These are phyloP conservation scores for Bocquillonia castaneifolia DNA, from an alignment of 441 rosid species.

Conservation along the genomic window DNA sequence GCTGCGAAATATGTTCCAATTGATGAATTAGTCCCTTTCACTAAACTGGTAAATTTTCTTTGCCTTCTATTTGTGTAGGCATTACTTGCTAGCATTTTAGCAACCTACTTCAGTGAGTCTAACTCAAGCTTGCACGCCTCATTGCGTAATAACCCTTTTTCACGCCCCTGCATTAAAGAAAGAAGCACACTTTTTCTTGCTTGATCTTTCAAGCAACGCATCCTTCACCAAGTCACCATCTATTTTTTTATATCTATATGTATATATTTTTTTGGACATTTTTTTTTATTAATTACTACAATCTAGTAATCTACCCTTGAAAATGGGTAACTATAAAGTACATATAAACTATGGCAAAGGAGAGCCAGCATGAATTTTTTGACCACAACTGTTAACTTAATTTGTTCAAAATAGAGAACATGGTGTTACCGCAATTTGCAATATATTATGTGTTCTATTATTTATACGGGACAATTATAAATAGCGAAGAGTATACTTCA, in stretches of 20 bases:
- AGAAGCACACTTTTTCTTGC: conserved; percentile 15
- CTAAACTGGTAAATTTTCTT: too few species aligned
- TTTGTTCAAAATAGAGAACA: background rate
- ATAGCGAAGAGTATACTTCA: background rate
- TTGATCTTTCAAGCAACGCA: conserved; percentile 49
- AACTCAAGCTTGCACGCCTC: conserved; percentile 40
- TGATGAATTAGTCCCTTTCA: too few species aligned
- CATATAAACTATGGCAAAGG: too few species aligned
- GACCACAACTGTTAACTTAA: too few species aligned
- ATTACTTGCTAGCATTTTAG: background rate
- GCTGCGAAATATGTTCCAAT: too few species aligned
- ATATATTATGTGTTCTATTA: background rate
- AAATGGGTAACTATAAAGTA: background rate
- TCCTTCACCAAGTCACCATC: conserved; percentile 14
- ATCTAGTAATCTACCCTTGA: background rate
- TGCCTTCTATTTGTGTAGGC: background rate
- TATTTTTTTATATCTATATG: background rate
- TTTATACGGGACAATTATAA: background rate
- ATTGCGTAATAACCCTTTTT: conserved; percentile 27
- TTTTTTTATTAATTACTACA: background rate
- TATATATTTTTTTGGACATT: too few species aligned
- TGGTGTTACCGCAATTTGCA: background rate
- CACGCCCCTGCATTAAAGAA: conserved; percentile 20
- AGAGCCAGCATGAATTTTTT: too few species aligned
- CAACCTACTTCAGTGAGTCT: background rate